Conservation (phyloP, 306 rosid genomes). For the Vicia sativa region DNA sequence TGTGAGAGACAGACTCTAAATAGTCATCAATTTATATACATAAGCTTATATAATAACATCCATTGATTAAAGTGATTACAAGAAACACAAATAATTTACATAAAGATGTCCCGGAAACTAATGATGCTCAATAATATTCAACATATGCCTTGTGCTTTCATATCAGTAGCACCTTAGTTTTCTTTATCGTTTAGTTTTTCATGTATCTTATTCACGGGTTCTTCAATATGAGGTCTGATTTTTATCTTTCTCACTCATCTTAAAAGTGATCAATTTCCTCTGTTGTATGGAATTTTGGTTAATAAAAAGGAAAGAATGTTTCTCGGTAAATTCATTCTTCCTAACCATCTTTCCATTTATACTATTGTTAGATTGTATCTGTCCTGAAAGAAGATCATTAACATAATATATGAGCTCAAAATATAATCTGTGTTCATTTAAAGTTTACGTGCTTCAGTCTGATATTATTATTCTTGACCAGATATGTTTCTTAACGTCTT, state of each 20-base stretch:
- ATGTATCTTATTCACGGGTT: not conserved
- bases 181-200: not conserved
- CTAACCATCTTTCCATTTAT: not conserved
- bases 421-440: conserved; percentile 4
- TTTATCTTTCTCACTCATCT: not conserved
- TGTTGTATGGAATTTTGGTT: not conserved
- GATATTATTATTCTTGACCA: conserved; percentile 21
- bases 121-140: not conserved
- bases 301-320: not conserved
- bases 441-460: conserved; percentile 36
- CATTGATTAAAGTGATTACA: not conserved
- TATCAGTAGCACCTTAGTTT: not conserved
- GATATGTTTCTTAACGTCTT: conserved; percentile 29
- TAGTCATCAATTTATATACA: not conserved
- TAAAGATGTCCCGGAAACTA: not conserved
- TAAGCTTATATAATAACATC: not conserved
- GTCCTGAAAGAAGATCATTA: conserved; percentile 5
- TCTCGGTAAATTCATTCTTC: conserved; percentile 2
- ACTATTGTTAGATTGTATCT: conserved; percentile 25
- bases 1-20: not conserved
- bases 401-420: conserved; percentile 22
- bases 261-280: conserved; percentile 1
- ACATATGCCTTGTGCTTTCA: not conserved
- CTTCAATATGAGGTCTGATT: not conserved
- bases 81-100: not conserved